Percentiles rank a stretch among this genome's conserved stretches.
These are phyloP conservation scores for Pichia sp. DNA, from an alignment of 1,139 yeast species.

Conservation along the genomic window DNA sequence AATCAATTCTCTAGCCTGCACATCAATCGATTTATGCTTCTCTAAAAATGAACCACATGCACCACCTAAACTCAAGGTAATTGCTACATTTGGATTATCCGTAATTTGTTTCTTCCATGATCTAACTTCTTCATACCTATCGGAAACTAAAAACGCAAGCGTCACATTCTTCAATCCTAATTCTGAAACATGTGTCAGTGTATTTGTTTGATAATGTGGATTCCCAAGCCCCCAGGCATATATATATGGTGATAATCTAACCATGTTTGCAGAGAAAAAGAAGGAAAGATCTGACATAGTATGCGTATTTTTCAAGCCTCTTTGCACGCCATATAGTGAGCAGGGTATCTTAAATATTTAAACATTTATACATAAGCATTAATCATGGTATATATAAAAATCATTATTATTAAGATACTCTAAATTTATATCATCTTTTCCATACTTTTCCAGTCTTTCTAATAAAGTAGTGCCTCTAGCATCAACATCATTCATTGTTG, in stretches of 20 bases:
- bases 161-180: slow-evolving; percentile 17
- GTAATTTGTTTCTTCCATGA: slow-evolving; percentile 15
- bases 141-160: slow-evolving; percentile 23
- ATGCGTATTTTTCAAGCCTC: no score
- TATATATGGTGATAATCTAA: slow-evolving; percentile 10
- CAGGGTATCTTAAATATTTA: background rate
- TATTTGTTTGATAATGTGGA: background rate
- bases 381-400: background rate
- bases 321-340: no score
- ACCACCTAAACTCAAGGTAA: slow-evolving; percentile 27
- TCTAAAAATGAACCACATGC: slow-evolving; percentile 24
- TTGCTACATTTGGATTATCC: slow-evolving; percentile 12
- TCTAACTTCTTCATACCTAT: slow-evolving; percentile 21
- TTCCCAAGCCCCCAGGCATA: slow-evolving; percentile 12
- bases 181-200: slow-evolving; percentile 15
- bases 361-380: background rate
- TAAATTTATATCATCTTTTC: background rate
- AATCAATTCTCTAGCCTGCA: slow-evolving; percentile 15
- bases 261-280: background rate
- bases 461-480: background rate
- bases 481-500: background rate
- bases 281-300: no score
- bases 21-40: slow-evolving; percentile 2
- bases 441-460: background rate
- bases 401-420: background rate